Percentiles rank a stretch among this genome's conserved stretches.
phyloP scores from a whole-genome alignment of 768 basidiomycete species.

The Naganishia antarctica region DNA sequence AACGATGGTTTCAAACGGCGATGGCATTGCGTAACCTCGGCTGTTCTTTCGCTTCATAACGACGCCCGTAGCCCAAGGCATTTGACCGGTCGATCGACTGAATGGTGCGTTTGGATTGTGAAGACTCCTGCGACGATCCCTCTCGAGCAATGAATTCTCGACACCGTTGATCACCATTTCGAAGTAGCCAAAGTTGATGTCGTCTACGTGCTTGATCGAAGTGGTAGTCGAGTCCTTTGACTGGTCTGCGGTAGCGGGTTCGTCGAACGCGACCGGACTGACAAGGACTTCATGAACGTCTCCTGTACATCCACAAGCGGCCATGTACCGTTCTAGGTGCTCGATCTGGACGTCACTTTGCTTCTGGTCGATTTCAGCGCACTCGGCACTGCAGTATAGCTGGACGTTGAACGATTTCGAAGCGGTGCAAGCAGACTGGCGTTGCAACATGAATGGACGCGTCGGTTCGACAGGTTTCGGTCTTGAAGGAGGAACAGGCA shows the following conservation, averaged over 20 bases:
- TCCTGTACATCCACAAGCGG: constrained; percentile 1
- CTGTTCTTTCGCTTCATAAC: constrained; percentile 24
- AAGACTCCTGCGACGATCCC: constrained; percentile 22
- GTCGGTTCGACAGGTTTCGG: constrained; percentile 25
- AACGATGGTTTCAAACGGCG: constrained; percentile 3
- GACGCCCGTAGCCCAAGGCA: constrained; percentile 11
- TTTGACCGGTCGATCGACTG: neutral
- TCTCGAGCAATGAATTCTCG: constrained; percentile 19
- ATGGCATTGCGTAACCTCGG: constrained; percentile 5
- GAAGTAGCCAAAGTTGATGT: constrained; percentile 29
- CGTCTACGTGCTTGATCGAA: constrained; percentile 13
- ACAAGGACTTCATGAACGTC: constrained; percentile 15
- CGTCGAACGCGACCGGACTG: constrained; percentile 16
- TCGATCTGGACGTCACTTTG: constrained; percentile 16
- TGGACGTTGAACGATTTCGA: constrained; percentile 21
- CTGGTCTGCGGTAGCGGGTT: neutral
- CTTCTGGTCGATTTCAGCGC: constrained; percentile 22
- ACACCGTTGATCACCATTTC: constrained; percentile 26
- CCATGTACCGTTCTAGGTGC: constrained; percentile 22
- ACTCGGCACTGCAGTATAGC: constrained; percentile 26
- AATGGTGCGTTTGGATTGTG: constrained; percentile 3
- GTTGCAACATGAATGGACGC: constrained; percentile 1
- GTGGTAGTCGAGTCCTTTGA: neutral
- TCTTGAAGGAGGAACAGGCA: constrained; percentile 11
- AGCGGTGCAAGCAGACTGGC: neutral